Evolutionary conservation across 2,329 filamentous ascomycete genomes (phyloP).

Genomic region (Diplodia intermedia): DNA sequence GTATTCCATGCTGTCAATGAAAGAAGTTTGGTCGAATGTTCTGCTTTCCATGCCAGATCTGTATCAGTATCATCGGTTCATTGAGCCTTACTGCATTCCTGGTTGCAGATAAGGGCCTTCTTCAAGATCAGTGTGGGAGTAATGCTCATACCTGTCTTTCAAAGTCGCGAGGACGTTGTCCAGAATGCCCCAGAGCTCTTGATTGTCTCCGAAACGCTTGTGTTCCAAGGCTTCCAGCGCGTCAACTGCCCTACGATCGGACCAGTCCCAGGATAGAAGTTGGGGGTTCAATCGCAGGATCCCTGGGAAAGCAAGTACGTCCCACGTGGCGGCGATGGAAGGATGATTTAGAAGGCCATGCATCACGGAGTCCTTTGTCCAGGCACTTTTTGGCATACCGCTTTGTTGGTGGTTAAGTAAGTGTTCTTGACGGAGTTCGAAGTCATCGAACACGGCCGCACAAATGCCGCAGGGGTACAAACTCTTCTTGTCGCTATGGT

Average conservation of each 20-base stretch:
- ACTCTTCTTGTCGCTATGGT: background rate
- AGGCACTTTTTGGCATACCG: background rate
- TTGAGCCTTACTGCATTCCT: background rate
- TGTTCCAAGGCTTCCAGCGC: background rate
- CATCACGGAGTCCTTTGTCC: slow-evolving; percentile 1
- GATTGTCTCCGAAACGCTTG: background rate
- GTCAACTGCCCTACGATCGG: background rate
- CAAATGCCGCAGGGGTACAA: background rate
- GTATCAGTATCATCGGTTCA: too few species aligned
- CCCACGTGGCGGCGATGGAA: background rate
- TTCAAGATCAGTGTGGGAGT: background rate
- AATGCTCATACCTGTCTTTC: too few species aligned
- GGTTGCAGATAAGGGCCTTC: background rate
- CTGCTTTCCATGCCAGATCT: too few species aligned
- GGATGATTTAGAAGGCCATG: background rate
- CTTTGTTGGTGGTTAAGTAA: background rate
- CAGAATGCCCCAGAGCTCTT: background rate
- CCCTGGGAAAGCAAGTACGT: background rate
- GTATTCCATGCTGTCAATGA: too few species aligned
- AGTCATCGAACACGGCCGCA: background rate
- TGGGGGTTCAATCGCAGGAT: rapidly evolving
- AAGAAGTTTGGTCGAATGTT: too few species aligned
- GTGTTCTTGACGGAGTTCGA: background rate
- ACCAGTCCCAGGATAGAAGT: background rate
- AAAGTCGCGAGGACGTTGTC: background rate